Percentiles rank a stretch among this genome's conserved stretches.
Conservation (phyloP, 768 basidiomycete species). For the Pleurotus giganteus region DNA sequence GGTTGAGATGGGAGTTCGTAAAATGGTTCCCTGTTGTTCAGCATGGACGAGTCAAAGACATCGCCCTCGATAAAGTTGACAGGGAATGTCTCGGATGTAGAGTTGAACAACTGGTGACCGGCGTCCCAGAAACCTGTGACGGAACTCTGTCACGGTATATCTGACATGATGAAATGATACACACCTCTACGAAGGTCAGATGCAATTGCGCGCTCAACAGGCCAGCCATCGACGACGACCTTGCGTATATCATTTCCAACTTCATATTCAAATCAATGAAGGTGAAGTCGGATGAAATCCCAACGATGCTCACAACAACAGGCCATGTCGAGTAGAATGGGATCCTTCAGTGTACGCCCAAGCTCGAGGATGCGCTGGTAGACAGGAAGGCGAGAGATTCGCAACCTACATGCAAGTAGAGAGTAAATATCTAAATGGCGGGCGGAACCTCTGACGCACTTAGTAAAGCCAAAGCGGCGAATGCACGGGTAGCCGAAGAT, state of each 20-base stretch:
- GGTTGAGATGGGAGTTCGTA: constrained; percentile 19
- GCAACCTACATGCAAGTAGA: constrained; percentile 15
- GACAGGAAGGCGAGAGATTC: constrained; percentile 31
- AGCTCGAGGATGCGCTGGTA: constrained; percentile 31
- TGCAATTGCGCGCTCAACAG: constrained; percentile 32
- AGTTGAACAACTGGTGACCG: constrained; percentile 59
- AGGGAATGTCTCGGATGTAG: constrained; percentile 50
- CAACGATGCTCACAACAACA: constrained; percentile 37
- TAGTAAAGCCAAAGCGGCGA: constrained; percentile 25
- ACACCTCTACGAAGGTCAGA: constrained; percentile 33
- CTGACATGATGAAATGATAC: background rate
- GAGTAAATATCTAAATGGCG: too few species aligned
- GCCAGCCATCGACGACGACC: constrained; percentile 38
- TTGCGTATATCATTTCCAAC: constrained; percentile 41
- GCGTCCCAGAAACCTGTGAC: constrained; percentile 56
- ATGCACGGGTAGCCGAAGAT: constrained; percentile 30
- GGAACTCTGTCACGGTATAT: background rate
- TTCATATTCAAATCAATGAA: constrained; percentile 12
- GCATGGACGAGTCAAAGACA: constrained; percentile 42
- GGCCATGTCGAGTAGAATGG: constrained; percentile 41
- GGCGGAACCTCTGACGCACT: constrained; percentile 12
- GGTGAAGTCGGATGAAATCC: background rate
- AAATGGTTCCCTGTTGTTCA: constrained; percentile 29
- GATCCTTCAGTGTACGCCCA: constrained; percentile 18
- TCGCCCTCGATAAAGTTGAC: constrained; percentile 57